Conservation (phyloP, 805 yeast genomes). For the Lipomyces anomalus region DNA sequence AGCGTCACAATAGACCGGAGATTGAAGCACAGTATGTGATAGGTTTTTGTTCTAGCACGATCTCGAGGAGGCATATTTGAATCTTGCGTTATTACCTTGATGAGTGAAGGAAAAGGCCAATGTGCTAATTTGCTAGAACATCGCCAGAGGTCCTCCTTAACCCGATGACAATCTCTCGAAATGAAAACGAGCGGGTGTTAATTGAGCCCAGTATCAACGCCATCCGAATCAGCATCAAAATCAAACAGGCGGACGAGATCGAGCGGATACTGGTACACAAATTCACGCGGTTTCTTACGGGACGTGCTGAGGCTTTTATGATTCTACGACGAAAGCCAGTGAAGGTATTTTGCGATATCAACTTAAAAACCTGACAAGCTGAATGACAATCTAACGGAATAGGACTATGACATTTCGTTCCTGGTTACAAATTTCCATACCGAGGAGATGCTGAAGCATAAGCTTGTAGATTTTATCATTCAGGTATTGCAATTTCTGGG, state of each 20-base stretch:
- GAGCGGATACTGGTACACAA: conserved; percentile 91
- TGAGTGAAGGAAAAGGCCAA: no score
- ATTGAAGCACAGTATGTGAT: conserved; percentile 60
- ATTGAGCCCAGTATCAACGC: conserved; percentile 94
- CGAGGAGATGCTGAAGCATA: conserved; percentile 90
- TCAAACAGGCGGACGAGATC: conserved; percentile 96
- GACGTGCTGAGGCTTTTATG: conserved; percentile 91
- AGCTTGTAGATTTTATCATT: conserved; percentile 91
- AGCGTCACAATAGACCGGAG: conserved; percentile 96
- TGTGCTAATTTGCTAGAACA: conserved; percentile 38
- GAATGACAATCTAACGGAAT: neutral
- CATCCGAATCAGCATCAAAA: conserved; percentile 81
- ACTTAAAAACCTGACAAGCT: neutral
- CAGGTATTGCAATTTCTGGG: conserved; percentile 38
- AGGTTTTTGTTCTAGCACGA: no score
- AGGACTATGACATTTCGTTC: conserved; percentile 88
- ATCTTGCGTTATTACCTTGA: no score
- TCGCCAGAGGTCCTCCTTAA: conserved; percentile 80
- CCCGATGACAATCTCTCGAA: conserved; percentile 85
- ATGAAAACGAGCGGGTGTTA: conserved; percentile 85
- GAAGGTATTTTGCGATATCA: conserved; percentile 30
- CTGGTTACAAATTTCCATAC: conserved; percentile 91
- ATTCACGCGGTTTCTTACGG: conserved; percentile 87
- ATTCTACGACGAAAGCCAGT: conserved; percentile 88
- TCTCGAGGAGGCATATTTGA: no score